phyloP scores from a whole-genome alignment of 495 filamentous ascomycete species.

The Mytilinidion resinicola region DNA sequence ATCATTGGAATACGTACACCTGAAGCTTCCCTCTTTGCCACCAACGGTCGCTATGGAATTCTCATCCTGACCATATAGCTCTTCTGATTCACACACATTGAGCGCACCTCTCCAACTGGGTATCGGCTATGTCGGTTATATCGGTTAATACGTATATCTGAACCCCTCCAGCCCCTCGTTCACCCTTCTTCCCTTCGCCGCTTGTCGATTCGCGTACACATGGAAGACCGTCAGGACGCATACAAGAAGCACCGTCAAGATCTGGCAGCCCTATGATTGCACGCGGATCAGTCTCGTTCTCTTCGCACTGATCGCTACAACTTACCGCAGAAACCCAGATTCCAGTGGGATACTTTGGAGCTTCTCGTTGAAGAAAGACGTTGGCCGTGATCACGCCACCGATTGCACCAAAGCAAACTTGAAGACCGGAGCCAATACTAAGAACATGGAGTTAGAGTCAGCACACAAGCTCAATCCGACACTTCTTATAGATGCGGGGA shows the following conservation, averaged over 20 bases:
- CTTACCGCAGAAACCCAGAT: slow-evolving; percentile 2
- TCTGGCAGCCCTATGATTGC: not conserved
- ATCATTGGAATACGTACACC: no score
- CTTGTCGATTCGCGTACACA: slow-evolving; percentile 19
- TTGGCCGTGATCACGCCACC: slow-evolving; percentile 9
- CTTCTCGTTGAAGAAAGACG: slow-evolving; percentile 6
- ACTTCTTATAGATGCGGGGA: not conserved
- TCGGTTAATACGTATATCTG: slow-evolving; percentile 26
- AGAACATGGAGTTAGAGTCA: not conserved
- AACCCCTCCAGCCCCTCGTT: slow-evolving; percentile 27
- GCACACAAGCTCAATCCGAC: not conserved
- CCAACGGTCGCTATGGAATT: no score
- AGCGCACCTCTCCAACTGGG: no score
- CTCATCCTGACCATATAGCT: no score
- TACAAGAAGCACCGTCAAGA: not conserved
- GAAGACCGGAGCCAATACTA: slow-evolving; percentile 10
- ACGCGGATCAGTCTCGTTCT: not conserved
- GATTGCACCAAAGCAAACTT: slow-evolving; percentile 15
- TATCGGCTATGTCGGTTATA: no score
- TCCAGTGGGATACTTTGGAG: slow-evolving; percentile 7
- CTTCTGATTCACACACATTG: no score
- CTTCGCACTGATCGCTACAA: not conserved
- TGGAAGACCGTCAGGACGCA: not conserved
- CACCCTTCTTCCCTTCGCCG: slow-evolving; percentile 16
- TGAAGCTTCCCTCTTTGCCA: no score